Percentiles rank a stretch among this genome's conserved stretches.
Evolutionary conservation across 768 basidiomycete genomes (phyloP).

Genomic region (Mycena epipterygia): DNA sequence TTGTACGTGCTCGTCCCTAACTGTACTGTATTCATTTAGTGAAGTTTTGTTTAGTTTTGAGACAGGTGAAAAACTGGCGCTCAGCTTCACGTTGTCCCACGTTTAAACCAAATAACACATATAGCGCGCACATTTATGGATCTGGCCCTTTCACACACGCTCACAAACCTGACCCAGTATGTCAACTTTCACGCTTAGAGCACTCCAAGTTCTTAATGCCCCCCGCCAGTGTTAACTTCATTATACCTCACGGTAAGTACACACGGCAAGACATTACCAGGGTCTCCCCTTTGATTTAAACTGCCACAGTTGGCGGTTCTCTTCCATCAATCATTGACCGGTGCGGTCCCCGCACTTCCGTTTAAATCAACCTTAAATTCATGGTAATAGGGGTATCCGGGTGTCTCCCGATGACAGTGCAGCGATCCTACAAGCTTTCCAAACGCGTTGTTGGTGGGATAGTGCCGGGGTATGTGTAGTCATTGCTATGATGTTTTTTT

Average conservation of each 20-base stretch:
- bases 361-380: neutral
- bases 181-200: neutral
- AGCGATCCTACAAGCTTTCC: slow-evolving; percentile 7
- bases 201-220: neutral
- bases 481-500: neutral
- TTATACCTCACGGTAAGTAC: slow-evolving; percentile 21
- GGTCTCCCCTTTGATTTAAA: neutral
- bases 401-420: neutral
- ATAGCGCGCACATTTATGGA: slow-evolving; percentile 26
- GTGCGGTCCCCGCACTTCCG: neutral
- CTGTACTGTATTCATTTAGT: neutral
- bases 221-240: slow-evolving; percentile 2
- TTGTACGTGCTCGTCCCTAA: slow-evolving; percentile 6
- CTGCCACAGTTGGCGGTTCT: slow-evolving; percentile 15
- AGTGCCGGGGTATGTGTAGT: slow-evolving; percentile 20
- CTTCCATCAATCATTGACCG: slow-evolving; percentile 26
- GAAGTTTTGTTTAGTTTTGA: slow-evolving; percentile 12
- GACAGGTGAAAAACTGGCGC: slow-evolving; percentile 4
- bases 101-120: neutral
- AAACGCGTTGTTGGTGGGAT: slow-evolving; percentile 24
- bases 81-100: neutral
- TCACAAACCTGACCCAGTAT: slow-evolving; percentile 21
- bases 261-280: neutral
- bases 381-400: neutral
- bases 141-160: slow-evolving; percentile 20